Conservation (phyloP, 208 protist genomes). For the Angomonas desouzai region DNA sequence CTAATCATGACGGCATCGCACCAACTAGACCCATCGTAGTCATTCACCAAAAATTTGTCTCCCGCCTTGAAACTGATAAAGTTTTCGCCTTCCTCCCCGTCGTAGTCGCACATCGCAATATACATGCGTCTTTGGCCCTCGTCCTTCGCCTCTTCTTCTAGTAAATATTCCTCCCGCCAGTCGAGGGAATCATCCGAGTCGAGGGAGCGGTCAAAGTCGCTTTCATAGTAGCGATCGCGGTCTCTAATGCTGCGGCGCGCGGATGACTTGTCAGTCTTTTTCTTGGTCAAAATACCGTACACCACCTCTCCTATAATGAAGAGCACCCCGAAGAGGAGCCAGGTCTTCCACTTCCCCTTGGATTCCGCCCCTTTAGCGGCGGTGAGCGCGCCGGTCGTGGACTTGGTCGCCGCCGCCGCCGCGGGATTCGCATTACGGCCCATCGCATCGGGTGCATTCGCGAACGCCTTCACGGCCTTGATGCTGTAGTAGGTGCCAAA, state of each 20-base stretch:
- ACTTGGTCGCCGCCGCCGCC: slow-evolving; percentile 5
- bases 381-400: slow-evolving; percentile 9
- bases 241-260: not conserved
- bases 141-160: slow-evolving; percentile 15
- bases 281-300: slow-evolving; percentile 33
- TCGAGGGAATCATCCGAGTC: slow-evolving; percentile 4
- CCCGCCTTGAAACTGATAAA: slow-evolving; percentile 69
- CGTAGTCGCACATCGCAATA: slow-evolving; percentile 73
- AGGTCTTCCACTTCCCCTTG: slow-evolving; percentile 43
- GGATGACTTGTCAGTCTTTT: slow-evolving; percentile 16
- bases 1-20: slow-evolving; percentile 48
- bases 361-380: slow-evolving; percentile 11
- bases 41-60: slow-evolving; percentile 77
- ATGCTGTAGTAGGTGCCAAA: slow-evolving; percentile 89
- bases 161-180: not conserved
- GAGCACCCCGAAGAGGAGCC: slow-evolving; percentile 44
- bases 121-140: slow-evolving; percentile 31
- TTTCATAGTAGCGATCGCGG: not conserved
- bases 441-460: slow-evolving; percentile 38
- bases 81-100: slow-evolving; percentile 30
- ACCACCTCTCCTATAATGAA: slow-evolving; percentile 60
- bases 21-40: slow-evolving; percentile 66
- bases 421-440: slow-evolving; percentile 21
- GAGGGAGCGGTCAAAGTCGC: slow-evolving; percentile 19
- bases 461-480: slow-evolving; percentile 65